These are phyloP conservation scores for Sporisorium reilianum DNA, from an alignment of 1,284 basidiomycete genomes.

Conservation along the genomic window DNA sequence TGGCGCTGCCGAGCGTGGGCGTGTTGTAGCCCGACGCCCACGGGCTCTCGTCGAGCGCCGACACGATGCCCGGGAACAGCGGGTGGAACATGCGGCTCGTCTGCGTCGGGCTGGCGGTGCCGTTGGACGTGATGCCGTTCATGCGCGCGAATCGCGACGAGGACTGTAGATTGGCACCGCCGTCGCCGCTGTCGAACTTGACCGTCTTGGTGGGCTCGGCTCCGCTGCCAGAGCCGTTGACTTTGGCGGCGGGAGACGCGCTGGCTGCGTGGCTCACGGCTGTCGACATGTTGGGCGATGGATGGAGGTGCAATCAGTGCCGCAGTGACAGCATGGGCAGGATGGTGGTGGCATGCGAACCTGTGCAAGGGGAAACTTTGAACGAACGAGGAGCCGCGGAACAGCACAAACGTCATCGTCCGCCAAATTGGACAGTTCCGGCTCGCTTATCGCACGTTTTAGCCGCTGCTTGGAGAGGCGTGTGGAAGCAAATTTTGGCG, in stretches of 20 bases:
- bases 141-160: constrained; percentile 40
- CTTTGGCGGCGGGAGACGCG: constrained; percentile 33
- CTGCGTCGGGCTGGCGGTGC: not conserved
- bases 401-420: not conserved
- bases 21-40: constrained; percentile 51
- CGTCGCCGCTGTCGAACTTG: constrained; percentile 16
- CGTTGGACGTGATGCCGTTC: constrained; percentile 23
- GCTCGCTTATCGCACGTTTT: not conserved
- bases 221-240: constrained; percentile 8
- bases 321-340: not conserved
- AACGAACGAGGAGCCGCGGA: not conserved
- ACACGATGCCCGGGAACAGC: constrained; percentile 39
- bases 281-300: constrained; percentile 23
- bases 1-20: constrained; percentile 19
- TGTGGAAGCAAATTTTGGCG: no score
- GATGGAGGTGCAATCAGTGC: not conserved
- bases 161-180: constrained; percentile 25
- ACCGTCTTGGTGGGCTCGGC: constrained; percentile 16
- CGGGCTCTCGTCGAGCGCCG: constrained; percentile 37
- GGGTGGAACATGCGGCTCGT: constrained; percentile 34
- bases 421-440: not conserved
- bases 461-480: not conserved
- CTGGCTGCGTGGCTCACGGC: constrained; percentile 5
- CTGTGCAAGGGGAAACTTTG: not conserved
- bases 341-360: constrained; percentile 2